phyloP scores from a whole-genome alignment of 192 early-diverging fungal genomes.

The Gryganskiella cystojenkinii region DNA sequence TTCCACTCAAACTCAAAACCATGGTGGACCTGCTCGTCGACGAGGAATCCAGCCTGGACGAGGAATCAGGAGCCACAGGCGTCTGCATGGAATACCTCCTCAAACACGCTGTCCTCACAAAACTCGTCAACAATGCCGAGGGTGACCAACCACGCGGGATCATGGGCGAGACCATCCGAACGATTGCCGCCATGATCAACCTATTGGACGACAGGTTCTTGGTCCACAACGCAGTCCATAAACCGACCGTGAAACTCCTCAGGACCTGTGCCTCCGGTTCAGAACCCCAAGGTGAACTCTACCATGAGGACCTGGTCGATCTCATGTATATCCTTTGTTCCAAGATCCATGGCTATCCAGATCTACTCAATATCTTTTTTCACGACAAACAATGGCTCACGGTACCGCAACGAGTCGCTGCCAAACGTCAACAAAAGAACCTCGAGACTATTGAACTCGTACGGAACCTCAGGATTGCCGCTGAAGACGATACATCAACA shows the following conservation, averaged over 20 bases:
- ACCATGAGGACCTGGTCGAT: slow-evolving; percentile 73
- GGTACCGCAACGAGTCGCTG: slow-evolving; percentile 58
- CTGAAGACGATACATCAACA: not conserved
- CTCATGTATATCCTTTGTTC: slow-evolving; percentile 82
- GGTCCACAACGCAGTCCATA: slow-evolving; percentile 90
- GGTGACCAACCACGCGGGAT: slow-evolving; percentile 83
- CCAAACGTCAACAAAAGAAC: slow-evolving; percentile 35
- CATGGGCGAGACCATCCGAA: slow-evolving; percentile 82
- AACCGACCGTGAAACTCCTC: slow-evolving; percentile 83
- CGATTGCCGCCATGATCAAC: slow-evolving; percentile 83
- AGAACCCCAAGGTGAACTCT: slow-evolving; percentile 60
- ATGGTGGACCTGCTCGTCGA: slow-evolving; percentile 93
- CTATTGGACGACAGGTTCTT: slow-evolving; percentile 90
- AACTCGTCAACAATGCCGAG: slow-evolving; percentile 83
- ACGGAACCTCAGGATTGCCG: slow-evolving; percentile 17
- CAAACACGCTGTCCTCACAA: slow-evolving; percentile 81
- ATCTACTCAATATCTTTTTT: slow-evolving; percentile 82
- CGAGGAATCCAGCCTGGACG: slow-evolving; percentile 83
- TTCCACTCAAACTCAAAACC: slow-evolving; percentile 75
- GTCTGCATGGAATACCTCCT: slow-evolving; percentile 93
- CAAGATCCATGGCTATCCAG: slow-evolving; percentile 83
- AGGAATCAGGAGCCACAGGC: slow-evolving; percentile 71
- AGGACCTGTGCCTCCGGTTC: slow-evolving; percentile 68
- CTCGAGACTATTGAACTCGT: slow-evolving; percentile 47
- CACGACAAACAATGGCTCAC: slow-evolving; percentile 72